A percentile compares a stretch with the other conserved stretches of the same genome.
Evolutionary conservation across 1,284 basidiomycete species (phyloP).

Genomic region (Moesziomyces sp.): DNA sequence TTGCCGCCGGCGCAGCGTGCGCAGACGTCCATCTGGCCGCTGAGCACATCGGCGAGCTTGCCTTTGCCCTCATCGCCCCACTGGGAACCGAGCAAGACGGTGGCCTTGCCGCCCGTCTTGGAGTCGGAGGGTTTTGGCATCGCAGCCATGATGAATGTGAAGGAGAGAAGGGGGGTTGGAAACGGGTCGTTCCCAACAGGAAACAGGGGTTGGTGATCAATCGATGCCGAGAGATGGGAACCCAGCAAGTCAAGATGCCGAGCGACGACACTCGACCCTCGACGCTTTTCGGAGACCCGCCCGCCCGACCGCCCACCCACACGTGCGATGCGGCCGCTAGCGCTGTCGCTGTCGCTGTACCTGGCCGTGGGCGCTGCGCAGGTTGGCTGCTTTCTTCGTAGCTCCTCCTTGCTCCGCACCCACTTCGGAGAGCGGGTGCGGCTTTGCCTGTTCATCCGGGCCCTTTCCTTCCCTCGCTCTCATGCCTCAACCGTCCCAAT

Average conservation of each 20-base stretch:
- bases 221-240: constrained; percentile 56
- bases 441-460: background rate
- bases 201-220: constrained; percentile 52
- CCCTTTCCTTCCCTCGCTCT: no score
- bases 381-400: no score
- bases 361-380: no score
- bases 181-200: constrained; percentile 20
- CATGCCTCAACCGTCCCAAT: no score
- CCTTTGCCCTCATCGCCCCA: constrained; percentile 68
- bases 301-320: background rate
- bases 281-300: constrained; percentile 10
- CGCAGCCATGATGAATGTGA: constrained; percentile 53
- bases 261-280: constrained; percentile 10
- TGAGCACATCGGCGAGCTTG: constrained; percentile 66
- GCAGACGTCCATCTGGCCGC: constrained; percentile 86
- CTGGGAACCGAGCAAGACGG: constrained; percentile 65
- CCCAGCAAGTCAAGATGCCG: constrained; percentile 24
- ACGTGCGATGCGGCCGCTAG: background rate
- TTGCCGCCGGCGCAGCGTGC: constrained; percentile 97
- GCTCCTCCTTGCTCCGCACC: no score
- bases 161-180: background rate
- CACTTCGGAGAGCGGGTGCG: background rate
- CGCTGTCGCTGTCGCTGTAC: background rate
- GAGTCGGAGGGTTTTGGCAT: constrained; percentile 64
- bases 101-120: constrained; percentile 60